Percentiles rank a stretch among this genome's conserved stretches.
Conservation (phyloP, 176 grass and related monocot species). For the Olyra latifolia region DNA sequence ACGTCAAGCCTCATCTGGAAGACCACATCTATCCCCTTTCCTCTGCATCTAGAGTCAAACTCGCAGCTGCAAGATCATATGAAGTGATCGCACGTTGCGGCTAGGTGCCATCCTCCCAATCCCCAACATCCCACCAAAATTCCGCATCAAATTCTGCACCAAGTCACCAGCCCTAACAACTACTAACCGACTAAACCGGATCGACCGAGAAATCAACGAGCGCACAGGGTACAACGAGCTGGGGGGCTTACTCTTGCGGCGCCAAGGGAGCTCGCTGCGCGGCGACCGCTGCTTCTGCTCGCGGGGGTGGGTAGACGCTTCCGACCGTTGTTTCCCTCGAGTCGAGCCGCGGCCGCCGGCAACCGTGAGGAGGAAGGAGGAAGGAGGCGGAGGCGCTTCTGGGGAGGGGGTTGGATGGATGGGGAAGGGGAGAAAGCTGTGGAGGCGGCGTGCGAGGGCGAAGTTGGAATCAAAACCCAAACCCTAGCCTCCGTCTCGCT, state of each 20-base stretch:
- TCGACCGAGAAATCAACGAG: not conserved
- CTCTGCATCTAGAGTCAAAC: not conserved
- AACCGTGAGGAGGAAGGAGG: not conserved
- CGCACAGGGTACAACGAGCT: not conserved
- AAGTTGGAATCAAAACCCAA: not conserved
- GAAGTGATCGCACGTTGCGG: not conserved
- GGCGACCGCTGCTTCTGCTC: constrained; percentile 5
- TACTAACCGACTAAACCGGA: not conserved
- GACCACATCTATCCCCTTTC: not conserved
- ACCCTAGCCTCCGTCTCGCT: not conserved
- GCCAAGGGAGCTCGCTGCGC: not conserved
- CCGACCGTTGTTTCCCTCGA: not conserved
- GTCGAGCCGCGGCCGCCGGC: not conserved
- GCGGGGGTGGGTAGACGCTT: not conserved
- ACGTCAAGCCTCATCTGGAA: not conserved
- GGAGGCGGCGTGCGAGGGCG: not conserved
- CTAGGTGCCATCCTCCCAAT: constrained; percentile 9
- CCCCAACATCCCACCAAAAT: too few species aligned
- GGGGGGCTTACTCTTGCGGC: not conserved
- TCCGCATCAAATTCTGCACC: not conserved
- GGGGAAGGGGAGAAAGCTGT: not conserved
- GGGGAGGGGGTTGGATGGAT: not conserved
- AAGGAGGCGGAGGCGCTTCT: not conserved
- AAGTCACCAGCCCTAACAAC: not conserved
- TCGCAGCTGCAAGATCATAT: not conserved